Base-by-base conservation (phyloP, 306 rosid species). In the Biancaea sappan region DNA sequence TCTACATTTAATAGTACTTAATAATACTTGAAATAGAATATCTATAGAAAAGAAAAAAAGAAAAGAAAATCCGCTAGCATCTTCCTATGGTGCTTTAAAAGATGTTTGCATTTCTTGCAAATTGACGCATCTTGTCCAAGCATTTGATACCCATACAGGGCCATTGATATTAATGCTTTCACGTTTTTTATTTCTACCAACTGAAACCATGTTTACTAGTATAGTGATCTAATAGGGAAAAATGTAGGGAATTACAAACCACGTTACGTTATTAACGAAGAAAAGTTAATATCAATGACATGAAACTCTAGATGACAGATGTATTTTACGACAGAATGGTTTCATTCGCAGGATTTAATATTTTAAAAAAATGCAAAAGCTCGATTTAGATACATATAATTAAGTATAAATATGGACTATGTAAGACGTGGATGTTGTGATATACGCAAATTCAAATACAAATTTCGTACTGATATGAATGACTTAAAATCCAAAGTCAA, bases 401-500 rank as follows among this genome's bases (percentile, higher is more conserved):
- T 8, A 13, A 13, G 29, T 40, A 21, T 24, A 40, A 43, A 21
- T 21, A 66, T 43, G 41, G 24, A 26, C n/a, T n/a, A n/a, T n/a
- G 4, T 21, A 22, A 50, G 46, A 48, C 8, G 46, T 48, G 61
- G 13, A 18, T 18, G 44, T 50, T 68, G 2, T 31, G 15, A 31
- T 28, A 67, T 47, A 5, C 3, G 48, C 26, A n/a, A 19, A 40
- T 19, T 12, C 43, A 8, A 15, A 41, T 31, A 14, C 10, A 43
- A 41, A 25, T 11, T 10, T 43, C 46, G 38, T 61, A 34, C 13
- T 46, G 24, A 10, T 60, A 8, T 18, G 64, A 43, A 25, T 31
- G 15, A 26, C 40, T 66, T 48, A 57, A 67, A 34, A 82, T 66
- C 46, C 51, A 59, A 74, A 50, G 72, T 74, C 19, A 73, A 35